Evolutionary conservation across 257 asterid genomes (phyloP).

Genomic region (Capsicum chinense): DNA sequence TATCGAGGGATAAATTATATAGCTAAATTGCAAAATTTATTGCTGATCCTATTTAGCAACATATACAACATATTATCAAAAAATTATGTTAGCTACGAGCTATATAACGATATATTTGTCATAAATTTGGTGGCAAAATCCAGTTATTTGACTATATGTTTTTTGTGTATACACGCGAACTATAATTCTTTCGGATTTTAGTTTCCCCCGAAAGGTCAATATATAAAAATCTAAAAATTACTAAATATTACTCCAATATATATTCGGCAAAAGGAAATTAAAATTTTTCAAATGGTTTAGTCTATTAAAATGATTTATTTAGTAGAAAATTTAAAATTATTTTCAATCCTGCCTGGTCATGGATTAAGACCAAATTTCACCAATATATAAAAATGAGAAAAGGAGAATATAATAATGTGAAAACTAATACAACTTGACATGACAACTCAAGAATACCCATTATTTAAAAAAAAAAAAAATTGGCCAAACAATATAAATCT

Average conservation of each 20-base stretch:
- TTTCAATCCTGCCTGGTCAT: background rate
- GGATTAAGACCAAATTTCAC: constrained; percentile 10
- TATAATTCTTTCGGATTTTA: too few species aligned
- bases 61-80: background rate
- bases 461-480: too few species aligned
- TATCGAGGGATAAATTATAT: background rate
- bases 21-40: background rate
- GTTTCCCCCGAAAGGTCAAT: too few species aligned
- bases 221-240: too few species aligned
- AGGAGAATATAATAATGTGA: background rate
- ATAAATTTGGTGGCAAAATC: too few species aligned
- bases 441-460: too few species aligned
- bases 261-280: too few species aligned
- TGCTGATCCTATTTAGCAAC: background rate
- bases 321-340: background rate
- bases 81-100: background rate
- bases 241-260: too few species aligned
- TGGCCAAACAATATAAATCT: too few species aligned
- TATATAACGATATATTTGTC: background rate
- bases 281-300: background rate
- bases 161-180: too few species aligned
- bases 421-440: background rate
- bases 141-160: too few species aligned
- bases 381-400: background rate
- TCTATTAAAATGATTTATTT: background rate